phyloP scores from a whole-genome alignment of 495 filamentous ascomycete species.

The Evernia prunastri region DNA sequence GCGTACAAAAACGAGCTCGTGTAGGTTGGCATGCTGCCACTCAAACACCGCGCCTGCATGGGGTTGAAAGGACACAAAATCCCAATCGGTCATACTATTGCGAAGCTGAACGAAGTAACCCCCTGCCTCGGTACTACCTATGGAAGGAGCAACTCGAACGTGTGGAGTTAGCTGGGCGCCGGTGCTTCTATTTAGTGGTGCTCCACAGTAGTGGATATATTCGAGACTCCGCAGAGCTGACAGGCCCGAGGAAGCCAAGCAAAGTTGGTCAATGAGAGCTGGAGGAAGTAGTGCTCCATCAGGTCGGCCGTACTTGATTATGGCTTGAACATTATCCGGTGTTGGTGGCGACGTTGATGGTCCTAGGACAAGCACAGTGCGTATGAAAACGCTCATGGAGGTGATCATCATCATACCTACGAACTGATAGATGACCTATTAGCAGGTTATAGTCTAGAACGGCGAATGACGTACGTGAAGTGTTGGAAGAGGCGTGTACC shows the following conservation, averaged over 20 bases:
- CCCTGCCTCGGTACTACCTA: slow-evolving; percentile 31
- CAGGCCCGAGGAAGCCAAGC: slow-evolving; percentile 20
- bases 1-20: slow-evolving; percentile 30
- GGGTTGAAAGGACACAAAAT: slow-evolving; percentile 27
- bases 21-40: slow-evolving; percentile 20
- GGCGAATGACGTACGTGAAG: slow-evolving; percentile 25
- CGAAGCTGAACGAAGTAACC: slow-evolving; percentile 23
- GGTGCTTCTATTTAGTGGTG: slow-evolving; percentile 24
- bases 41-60: slow-evolving; percentile 24
- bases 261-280: slow-evolving; percentile 14
- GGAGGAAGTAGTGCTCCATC: slow-evolving; percentile 19
- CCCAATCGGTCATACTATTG: slow-evolving; percentile 26
- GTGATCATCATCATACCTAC: background rate
- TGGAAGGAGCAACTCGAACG: slow-evolving; percentile 1
- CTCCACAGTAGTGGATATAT: slow-evolving; percentile 29
- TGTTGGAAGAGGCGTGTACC: slow-evolving; percentile 30
- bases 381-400: background rate
- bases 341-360: slow-evolving; percentile 20
- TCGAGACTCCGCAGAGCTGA: slow-evolving; percentile 24
- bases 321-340: slow-evolving; percentile 11
- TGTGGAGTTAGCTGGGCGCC: slow-evolving; percentile 24
- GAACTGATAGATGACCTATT: background rate
- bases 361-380: slow-evolving; percentile 25
- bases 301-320: slow-evolving; percentile 14
- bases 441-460: too few species aligned